Evolutionary conservation across 192 early-diverging fungal genomes (phyloP).

Genomic region (Linnemannia hyalina): DNA sequence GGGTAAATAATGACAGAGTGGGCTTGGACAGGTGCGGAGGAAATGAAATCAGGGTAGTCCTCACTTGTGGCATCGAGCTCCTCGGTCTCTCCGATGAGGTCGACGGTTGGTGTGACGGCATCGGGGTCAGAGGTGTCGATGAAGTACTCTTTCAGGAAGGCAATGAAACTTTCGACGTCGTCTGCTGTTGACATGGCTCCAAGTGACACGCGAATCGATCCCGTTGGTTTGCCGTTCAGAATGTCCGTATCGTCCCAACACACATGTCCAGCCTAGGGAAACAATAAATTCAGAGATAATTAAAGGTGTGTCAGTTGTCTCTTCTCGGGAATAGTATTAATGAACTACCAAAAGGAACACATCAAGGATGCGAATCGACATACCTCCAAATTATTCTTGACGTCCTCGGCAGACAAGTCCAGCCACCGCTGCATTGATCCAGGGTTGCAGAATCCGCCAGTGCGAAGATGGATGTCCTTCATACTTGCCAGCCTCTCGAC

Average conservation of each 20-base stretch:
- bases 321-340: not conserved
- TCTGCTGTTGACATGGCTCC: slow-evolving; percentile 75
- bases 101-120: slow-evolving; percentile 9
- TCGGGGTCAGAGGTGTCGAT: slow-evolving; percentile 42
- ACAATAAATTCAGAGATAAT: not conserved
- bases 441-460: slow-evolving; percentile 87
- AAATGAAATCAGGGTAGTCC: slow-evolving; percentile 1
- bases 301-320: not conserved
- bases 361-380: not conserved
- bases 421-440: slow-evolving; percentile 80
- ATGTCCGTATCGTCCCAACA: slow-evolving; percentile 85
- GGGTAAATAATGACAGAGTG: slow-evolving; percentile 61
- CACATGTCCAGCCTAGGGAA: slow-evolving; percentile 66
- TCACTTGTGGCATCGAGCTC: not conserved
- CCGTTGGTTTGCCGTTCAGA: slow-evolving; percentile 76
- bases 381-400: slow-evolving; percentile 65
- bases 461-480: slow-evolving; percentile 76
- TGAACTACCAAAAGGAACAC: not conserved
- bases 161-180: slow-evolving; percentile 70
- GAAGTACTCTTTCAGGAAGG: slow-evolving; percentile 75
- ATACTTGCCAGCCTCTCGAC: slow-evolving; percentile 77
- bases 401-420: slow-evolving; percentile 64
- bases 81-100: slow-evolving; percentile 26
- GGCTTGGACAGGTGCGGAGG: slow-evolving; percentile 19
- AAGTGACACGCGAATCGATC: slow-evolving; percentile 83